These are phyloP conservation scores for Aureobasidium melanogenum DNA, from an alignment of 2,329 filamentous ascomycete genomes.

Conservation along the genomic window DNA sequence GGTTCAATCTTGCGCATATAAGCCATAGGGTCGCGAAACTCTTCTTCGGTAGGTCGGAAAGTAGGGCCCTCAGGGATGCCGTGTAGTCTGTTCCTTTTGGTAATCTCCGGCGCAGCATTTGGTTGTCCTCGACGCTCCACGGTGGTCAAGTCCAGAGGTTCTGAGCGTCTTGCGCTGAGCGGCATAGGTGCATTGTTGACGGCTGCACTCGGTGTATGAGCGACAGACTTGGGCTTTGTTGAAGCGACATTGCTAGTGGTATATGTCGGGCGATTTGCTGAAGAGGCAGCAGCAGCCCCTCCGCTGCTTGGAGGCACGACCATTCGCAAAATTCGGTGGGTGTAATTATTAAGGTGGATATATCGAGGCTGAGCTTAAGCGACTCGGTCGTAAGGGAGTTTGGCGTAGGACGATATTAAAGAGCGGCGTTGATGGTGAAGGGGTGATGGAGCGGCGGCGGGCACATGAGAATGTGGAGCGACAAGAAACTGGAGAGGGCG, in stretches of 20 bases:
- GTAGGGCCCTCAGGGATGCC: constrained; percentile 83
- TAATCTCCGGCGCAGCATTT: constrained; percentile 62
- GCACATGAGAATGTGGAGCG: constrained; percentile 10
- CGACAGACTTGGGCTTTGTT: neutral
- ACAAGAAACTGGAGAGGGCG: constrained; percentile 1
- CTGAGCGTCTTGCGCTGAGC: constrained; percentile 55
- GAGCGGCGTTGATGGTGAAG: neutral
- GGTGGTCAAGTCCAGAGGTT: constrained; percentile 72
- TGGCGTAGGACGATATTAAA: neutral
- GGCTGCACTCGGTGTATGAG: constrained; percentile 15
- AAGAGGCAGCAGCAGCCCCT: constrained; percentile 13
- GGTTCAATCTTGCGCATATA: constrained; percentile 88
- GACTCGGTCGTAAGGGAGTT: neutral
- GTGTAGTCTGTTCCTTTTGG: constrained; percentile 72
- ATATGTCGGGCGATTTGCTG: constrained; percentile 4
- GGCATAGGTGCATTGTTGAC: constrained; percentile 39
- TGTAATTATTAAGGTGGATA: neutral
- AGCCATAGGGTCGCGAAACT: constrained; percentile 88
- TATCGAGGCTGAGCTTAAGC: neutral
- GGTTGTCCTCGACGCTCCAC: constrained; percentile 86
- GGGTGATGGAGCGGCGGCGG: constrained; percentile 3
- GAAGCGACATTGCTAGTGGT: constrained; percentile 2
- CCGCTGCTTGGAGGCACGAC: constrained; percentile 23
- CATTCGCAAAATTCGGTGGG: constrained; percentile 16
- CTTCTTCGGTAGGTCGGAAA: constrained; percentile 81